Conservation (phyloP, 352 stramenopile genomes). For the Phytopythium aichiense region DNA sequence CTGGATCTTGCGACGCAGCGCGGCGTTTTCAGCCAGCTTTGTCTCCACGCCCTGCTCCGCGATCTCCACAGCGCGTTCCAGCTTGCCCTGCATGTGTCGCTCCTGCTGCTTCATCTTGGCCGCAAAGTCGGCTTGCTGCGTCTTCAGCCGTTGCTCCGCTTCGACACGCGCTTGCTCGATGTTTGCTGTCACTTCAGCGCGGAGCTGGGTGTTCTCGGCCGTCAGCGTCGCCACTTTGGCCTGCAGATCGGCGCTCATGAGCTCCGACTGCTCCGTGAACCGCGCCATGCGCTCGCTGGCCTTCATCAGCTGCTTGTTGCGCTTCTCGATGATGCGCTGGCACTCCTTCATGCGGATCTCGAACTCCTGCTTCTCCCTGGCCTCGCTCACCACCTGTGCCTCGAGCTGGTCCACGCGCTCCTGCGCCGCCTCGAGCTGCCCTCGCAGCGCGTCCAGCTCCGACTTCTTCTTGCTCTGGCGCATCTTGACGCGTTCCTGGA, state of each 20-base stretch:
- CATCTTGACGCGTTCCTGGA: conserved; percentile 66
- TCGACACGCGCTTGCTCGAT: conserved; percentile 26
- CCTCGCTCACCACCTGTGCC: conserved; percentile 21
- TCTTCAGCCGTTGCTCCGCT: conserved; percentile 23
- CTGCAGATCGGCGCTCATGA: conserved; percentile 41
- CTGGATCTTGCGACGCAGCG: conserved; percentile 16
- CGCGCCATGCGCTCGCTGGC: conserved; percentile 66
- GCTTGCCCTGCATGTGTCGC: conserved; percentile 1
- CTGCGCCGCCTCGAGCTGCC: conserved; percentile 38
- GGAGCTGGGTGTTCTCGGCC: conserved; percentile 31
- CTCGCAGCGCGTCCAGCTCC: conserved; percentile 46
- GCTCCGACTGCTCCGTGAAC: conserved; percentile 61
- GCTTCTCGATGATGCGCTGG: conserved; percentile 81
- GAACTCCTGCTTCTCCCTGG: conserved; percentile 56
- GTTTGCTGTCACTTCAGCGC: conserved; percentile 15
- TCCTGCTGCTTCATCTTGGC: conserved; percentile 22
- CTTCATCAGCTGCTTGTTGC: conserved; percentile 84
- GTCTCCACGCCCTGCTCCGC: conserved; percentile 12
- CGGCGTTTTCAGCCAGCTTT: conserved; percentile 27
- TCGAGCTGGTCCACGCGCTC: conserved; percentile 28
- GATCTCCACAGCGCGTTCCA: conserved; percentile 1
- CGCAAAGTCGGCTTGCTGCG: conserved; percentile 32
- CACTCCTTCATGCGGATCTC: conserved; percentile 76
- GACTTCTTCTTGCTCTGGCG: conserved; percentile 67
- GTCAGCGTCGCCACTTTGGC: conserved; percentile 27